Base-by-base conservation (phyloP, 2,329 filamentous ascomycete genomes). In the Ampelomyces quisqualis region DNA sequence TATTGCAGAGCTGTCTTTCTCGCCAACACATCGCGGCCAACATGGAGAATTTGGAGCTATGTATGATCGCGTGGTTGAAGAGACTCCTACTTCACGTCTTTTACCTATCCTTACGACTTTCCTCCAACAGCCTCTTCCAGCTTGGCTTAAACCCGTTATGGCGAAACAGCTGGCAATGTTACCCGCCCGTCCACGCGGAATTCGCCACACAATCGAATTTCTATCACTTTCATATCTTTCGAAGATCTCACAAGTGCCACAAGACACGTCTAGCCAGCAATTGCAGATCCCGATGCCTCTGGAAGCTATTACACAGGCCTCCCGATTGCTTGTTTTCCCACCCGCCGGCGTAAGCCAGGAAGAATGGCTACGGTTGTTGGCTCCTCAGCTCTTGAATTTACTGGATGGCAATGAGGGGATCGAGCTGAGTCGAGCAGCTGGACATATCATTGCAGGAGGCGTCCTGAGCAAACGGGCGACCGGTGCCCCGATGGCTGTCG, bases 121-220 rank as follows among this genome's bases (percentile, higher is more conserved):
- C 14, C 77, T 86, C 22, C 81, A 85, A 45, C 82, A 84, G 8
- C 75, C 76, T 40, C 73, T 78, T 11, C 80, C 81, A 8, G 52
- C 65, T 60, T 85, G 81, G 80, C 71, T 87, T n/a, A 77, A 77
- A 29, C 52, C 73, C 13, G 73, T 74, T 28, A 60, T 88, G 2
- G 72, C 83, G 52, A 73, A 73, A 41, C 72, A 77, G 9, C 72
- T 88, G 30, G 80, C 82, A 1, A 60, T 73, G 9, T 58, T 88
- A 7, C 84, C 85, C 1, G 70, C 86, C 18, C 74, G 84, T 3
- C 68, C 71, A 2, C 76, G 80, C 46, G 85, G 85, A 13, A 81
- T 88, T 10, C 77, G 84, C 22, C 77, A 80, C 18, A 84, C 81
- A 0, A 73, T 88, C 46, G 84, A 88, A 57, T 88, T 88, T 57